Conservation (phyloP, 257 asterid genomes). For the Nicotiana noctiflora region DNA sequence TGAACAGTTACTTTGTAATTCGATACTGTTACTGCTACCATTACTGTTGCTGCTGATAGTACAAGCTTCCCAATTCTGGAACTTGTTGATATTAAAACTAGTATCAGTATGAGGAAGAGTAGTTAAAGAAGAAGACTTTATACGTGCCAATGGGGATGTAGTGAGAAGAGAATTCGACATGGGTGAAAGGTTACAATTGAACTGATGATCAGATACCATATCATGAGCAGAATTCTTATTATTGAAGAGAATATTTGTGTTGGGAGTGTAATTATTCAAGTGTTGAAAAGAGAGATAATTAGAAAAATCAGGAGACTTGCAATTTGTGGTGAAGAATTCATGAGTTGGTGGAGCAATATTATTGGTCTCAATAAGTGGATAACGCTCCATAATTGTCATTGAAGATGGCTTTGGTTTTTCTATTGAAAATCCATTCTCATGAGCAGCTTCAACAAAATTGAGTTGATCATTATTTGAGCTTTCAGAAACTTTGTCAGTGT, state of each 20-base stretch:
- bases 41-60: slow-evolving; percentile 5
- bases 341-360: slow-evolving; percentile 25
- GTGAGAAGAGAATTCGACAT: slow-evolving; percentile 7
- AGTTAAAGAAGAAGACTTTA: slow-evolving; percentile 16
- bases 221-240: slow-evolving; percentile 20
- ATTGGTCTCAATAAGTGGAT: slow-evolving; percentile 13
- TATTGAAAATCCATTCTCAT: slow-evolving; percentile 11
- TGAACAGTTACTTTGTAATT: slow-evolving; percentile 27
- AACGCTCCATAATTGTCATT: slow-evolving; percentile 17
- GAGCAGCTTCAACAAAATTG: slow-evolving; percentile 27
- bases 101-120: background rate
- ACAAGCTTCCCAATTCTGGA: slow-evolving; percentile 31
- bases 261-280: slow-evolving; percentile 22
- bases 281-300: slow-evolving; percentile 45
- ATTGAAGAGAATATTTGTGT: slow-evolving; percentile 32
- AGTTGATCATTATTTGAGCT: slow-evolving; percentile 38
- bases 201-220: slow-evolving; percentile 27
- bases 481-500: slow-evolving; percentile 38
- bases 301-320: slow-evolving; percentile 29
- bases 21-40: slow-evolving; percentile 8
- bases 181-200: slow-evolving; percentile 12
- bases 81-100: slow-evolving; percentile 20
- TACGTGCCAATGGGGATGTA: background rate
- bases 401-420: slow-evolving; percentile 24
- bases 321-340: slow-evolving; percentile 40